These are phyloP conservation scores for Zymoseptoria crescenta DNA, from an alignment of 2,329 filamentous ascomycete genomes.

Conservation along the genomic window DNA sequence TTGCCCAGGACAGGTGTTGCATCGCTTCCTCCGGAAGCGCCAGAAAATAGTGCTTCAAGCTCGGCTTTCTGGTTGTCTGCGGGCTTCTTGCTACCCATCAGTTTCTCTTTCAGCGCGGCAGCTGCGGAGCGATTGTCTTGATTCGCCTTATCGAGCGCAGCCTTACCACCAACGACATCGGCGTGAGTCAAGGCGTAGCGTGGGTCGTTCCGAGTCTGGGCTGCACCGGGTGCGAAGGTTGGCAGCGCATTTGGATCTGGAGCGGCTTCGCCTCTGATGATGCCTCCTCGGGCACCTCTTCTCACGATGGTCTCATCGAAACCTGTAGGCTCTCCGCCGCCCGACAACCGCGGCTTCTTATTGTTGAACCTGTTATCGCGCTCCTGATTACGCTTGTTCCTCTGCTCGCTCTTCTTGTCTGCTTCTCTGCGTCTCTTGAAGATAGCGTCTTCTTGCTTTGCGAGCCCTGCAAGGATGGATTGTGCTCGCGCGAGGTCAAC, in stretches of 20 bases:
- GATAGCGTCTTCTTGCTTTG: conserved; percentile 87
- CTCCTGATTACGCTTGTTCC: conserved; percentile 68
- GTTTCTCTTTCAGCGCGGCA: conserved; percentile 72
- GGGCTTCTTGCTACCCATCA: conserved; percentile 46
- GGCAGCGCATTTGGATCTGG: conserved; percentile 41
- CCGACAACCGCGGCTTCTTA: conserved; percentile 25
- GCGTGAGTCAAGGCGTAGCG: conserved; percentile 68
- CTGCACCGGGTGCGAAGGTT: conserved; percentile 50
- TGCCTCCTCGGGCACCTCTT: conserved; percentile 27
- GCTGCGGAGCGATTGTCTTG: conserved; percentile 91
- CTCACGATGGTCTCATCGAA: conserved; percentile 27
- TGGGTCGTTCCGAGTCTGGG: conserved; percentile 44
- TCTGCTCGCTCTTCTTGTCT: conserved; percentile 75
- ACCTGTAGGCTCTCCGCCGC: conserved; percentile 23
- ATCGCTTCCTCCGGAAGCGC: conserved; percentile 29
- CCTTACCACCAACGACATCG: conserved; percentile 55
- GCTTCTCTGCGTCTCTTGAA: conserved; percentile 80
- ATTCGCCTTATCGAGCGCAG: conserved; percentile 55
- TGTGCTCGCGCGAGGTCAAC: conserved; percentile 84
- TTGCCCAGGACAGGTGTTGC: conserved; percentile 56
- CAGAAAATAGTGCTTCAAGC: conserved; percentile 23
- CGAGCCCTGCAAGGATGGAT: conserved; percentile 77
- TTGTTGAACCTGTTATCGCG: conserved; percentile 50
- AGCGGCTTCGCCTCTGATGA: conserved; percentile 25
- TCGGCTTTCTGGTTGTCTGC: conserved; percentile 25